phyloP scores from a whole-genome alignment of 1,139 yeast species.

The Candida sp. region DNA sequence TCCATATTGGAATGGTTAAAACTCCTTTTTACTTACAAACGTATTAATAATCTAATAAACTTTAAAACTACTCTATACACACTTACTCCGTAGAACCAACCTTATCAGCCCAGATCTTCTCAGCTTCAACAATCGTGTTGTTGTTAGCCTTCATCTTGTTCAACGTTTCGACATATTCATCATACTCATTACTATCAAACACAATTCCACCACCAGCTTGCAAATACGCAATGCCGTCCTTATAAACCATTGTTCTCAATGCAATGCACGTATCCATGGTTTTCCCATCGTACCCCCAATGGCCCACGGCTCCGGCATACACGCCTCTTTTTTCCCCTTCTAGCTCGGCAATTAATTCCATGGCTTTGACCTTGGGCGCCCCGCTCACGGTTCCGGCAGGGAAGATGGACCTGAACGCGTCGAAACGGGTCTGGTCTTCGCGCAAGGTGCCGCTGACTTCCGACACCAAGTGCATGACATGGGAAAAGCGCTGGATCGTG shows the following conservation, averaged over 20 bases:
- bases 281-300: constrained; percentile 93
- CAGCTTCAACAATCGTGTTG: constrained; percentile 89
- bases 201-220: constrained; percentile 99
- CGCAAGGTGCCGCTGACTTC: constrained; percentile 94
- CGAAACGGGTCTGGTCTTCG: constrained; percentile 84
- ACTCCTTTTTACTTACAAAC: too few species aligned
- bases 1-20: too few species aligned
- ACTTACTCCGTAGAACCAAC: constrained; percentile 28
- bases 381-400: constrained; percentile 99
- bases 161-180: constrained; percentile 95
- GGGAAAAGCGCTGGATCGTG: constrained; percentile 94
- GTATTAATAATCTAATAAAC: too few species aligned
- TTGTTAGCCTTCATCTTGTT: constrained; percentile 97
- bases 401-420: constrained; percentile 96
- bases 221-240: constrained; percentile 87
- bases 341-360: constrained; percentile 90
- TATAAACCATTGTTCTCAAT: constrained; percentile 93
- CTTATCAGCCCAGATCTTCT: constrained; percentile 69
- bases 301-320: constrained; percentile 99
- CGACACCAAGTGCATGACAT: constrained; percentile 95
- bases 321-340: constrained; percentile 95
- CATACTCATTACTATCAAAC: constrained; percentile 92
- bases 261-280: constrained; percentile 99
- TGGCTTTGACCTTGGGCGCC: constrained; percentile 96
- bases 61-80: too few species aligned